Evolutionary conservation across 2,329 filamentous ascomycete genomes (phyloP).

Genomic region (Arthrinium phaeospermum): DNA sequence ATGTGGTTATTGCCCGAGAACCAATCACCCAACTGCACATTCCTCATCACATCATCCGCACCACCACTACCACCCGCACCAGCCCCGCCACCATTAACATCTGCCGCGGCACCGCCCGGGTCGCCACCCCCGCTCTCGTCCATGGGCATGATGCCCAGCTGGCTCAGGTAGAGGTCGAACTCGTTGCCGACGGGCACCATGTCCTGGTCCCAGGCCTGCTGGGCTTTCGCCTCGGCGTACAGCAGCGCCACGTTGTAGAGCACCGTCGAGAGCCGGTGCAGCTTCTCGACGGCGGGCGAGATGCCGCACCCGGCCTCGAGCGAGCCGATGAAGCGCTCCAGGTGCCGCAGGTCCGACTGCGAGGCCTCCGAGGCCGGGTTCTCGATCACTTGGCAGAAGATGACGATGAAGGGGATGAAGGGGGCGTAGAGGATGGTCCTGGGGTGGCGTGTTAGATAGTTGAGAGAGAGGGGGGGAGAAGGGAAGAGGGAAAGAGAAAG

Average conservation of each 20-base stretch:
- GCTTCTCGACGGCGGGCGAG: slow-evolving; percentile 56
- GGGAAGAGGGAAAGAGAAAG: slow-evolving; percentile 16
- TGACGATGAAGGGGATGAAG: slow-evolving; percentile 59
- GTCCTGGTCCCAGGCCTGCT: slow-evolving; percentile 40
- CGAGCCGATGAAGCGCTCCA: slow-evolving; percentile 56
- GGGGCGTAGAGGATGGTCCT: slow-evolving; percentile 56
- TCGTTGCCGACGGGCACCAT: slow-evolving; percentile 37
- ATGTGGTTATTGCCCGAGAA: slow-evolving; percentile 42
- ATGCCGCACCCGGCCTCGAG: slow-evolving; percentile 53
- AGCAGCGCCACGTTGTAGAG: slow-evolving; percentile 63
- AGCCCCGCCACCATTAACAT: slow-evolving; percentile 8
- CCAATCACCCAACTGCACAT: slow-evolving; percentile 41
- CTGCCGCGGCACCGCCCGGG: background rate
- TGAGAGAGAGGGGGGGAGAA: background rate
- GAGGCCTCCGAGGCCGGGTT: slow-evolving; percentile 39
- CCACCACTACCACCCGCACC: slow-evolving; percentile 19
- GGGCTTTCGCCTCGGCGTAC: slow-evolving; percentile 61
- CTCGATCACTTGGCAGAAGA: slow-evolving; percentile 57
- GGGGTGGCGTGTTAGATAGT: background rate
- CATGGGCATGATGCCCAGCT: slow-evolving; percentile 41
- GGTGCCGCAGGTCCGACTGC: slow-evolving; percentile 48
- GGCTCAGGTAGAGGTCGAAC: slow-evolving; percentile 41
- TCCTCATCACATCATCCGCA: slow-evolving; percentile 29
- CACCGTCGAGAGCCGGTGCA: slow-evolving; percentile 63
- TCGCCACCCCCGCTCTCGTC: slow-evolving; percentile 24